Conservation (phyloP, 2,329 filamentous ascomycete species). For the Fusarium sp. region DNA sequence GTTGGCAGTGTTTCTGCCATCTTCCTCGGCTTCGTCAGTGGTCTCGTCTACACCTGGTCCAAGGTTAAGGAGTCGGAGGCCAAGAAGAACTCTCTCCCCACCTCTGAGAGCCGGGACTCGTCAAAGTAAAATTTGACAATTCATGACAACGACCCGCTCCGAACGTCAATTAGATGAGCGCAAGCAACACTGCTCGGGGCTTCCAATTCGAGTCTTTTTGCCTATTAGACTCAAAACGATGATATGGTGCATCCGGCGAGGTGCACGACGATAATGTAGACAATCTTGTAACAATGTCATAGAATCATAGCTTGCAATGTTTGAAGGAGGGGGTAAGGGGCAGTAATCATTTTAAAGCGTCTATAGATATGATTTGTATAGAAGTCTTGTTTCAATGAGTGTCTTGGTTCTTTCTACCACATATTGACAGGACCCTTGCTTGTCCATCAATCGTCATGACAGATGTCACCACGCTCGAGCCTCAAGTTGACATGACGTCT, state of each 20-base stretch:
- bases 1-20: conserved; percentile 95
- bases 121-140: conserved; percentile 21
- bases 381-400: background rate
- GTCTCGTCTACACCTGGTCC: conserved; percentile 89
- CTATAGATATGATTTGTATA: conserved; percentile 31
- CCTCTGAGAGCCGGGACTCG: conserved; percentile 53
- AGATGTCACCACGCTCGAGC: conserved; percentile 4
- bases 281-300: conserved; percentile 30
- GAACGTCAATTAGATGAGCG: background rate
- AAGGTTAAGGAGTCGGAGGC: conserved; percentile 66
- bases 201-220: background rate
- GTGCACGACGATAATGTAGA: conserved; percentile 36
- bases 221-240: conserved; percentile 12
- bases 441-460: background rate
- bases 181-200: background rate
- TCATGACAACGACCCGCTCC: background rate
- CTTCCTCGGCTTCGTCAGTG: conserved; percentile 88
- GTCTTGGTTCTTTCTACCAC: background rate
- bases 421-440: background rate
- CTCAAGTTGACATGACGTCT: conserved; percentile 21
- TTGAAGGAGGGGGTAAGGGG: conserved; percentile 6
- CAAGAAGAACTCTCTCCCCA: conserved; percentile 67
- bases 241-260: conserved; percentile 12
- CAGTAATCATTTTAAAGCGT: conserved; percentile 35
- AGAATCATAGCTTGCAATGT: conserved; percentile 21